Conservation (phyloP, 192 early-diverging fungal species). For the Powellomyces hirtus region DNA sequence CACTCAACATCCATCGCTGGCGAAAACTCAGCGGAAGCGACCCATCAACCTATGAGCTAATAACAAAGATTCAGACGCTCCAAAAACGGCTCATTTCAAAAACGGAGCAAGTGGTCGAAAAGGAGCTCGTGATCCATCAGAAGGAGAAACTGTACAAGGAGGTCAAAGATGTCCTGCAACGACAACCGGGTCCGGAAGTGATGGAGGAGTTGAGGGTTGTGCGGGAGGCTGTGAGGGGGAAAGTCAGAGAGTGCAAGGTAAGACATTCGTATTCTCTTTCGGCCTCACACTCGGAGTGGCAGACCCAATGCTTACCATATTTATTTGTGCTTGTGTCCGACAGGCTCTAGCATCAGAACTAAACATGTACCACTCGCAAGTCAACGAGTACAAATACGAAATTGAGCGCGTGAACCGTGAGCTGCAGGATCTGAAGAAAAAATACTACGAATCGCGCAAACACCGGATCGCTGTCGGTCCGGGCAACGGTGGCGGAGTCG, state of each 20-base stretch:
- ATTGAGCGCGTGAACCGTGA: constrained; percentile 55
- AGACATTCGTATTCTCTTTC: background rate
- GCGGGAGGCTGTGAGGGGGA: constrained; percentile 48
- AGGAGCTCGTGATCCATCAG: constrained; percentile 57
- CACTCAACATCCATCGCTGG: constrained; percentile 66
- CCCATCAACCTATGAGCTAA: constrained; percentile 59
- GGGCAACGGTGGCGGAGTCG: background rate
- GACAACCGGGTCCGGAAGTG: constrained; percentile 59
- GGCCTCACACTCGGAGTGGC: background rate
- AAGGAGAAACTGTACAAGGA: constrained; percentile 60
- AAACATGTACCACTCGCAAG: constrained; percentile 66
- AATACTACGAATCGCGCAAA: constrained; percentile 48
- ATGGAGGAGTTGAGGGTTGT: constrained; percentile 52
- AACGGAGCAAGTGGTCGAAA: constrained; percentile 64
- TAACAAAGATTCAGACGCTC: constrained; percentile 61
- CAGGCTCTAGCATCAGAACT: constrained; percentile 61
- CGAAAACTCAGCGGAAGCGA: constrained; percentile 57
- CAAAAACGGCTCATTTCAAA: constrained; percentile 60
- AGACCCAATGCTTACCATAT: too few species aligned
- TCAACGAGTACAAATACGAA: constrained; percentile 62
- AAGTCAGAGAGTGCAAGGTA: constrained; percentile 56
- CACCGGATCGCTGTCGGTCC: background rate
- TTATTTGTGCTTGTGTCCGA: too few species aligned
- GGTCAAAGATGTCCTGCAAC: constrained; percentile 55
- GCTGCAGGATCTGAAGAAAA: constrained; percentile 57